Conservation (phyloP, 352 stramenopile genomes). For the Pythium rhizo-oryzae region DNA sequence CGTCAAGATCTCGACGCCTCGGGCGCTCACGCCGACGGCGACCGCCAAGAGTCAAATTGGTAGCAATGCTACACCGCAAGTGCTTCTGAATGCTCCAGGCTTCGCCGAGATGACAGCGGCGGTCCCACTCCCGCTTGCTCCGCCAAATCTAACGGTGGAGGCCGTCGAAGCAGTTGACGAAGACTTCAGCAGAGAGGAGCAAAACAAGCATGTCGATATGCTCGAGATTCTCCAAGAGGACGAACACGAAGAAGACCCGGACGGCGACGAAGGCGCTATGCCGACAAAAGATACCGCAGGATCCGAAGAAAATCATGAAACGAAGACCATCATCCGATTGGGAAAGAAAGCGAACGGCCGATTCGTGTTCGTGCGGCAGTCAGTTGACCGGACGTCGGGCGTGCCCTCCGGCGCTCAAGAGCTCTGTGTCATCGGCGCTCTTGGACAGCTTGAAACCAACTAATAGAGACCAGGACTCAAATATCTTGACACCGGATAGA, state of each 20-base stretch:
- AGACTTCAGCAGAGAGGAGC: conserved; percentile 1
- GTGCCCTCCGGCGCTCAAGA: not conserved
- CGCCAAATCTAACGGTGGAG: not conserved
- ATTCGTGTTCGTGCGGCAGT: conserved; percentile 3
- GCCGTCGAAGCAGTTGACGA: not conserved
- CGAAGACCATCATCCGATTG: not conserved
- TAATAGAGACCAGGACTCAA: not conserved
- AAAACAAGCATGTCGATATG: conserved; percentile 6
- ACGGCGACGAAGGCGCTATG: not conserved
- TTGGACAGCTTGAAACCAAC: not conserved
- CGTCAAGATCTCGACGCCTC: conserved; percentile 7
- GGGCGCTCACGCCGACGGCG: conserved; percentile 14
- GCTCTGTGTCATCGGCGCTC: not conserved
- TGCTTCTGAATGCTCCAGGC: not conserved
- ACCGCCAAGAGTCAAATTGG: not conserved
- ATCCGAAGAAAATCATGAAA: not conserved
- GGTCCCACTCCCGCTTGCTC: not conserved
- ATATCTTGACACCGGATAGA: not conserved
- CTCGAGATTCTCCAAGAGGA: conserved; percentile 10
- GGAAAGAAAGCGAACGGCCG: conserved; percentile 1
- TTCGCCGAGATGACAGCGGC: not conserved
- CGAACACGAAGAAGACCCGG: conserved; percentile 7
- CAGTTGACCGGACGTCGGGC: not conserved
- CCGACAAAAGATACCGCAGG: not conserved
- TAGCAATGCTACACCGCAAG: not conserved